Evolutionary conservation across 192 early-diverging fungal genomes (phyloP), one percentile per base, ranked within the genome.

Genomic region (Coemansia sp.): DNA sequence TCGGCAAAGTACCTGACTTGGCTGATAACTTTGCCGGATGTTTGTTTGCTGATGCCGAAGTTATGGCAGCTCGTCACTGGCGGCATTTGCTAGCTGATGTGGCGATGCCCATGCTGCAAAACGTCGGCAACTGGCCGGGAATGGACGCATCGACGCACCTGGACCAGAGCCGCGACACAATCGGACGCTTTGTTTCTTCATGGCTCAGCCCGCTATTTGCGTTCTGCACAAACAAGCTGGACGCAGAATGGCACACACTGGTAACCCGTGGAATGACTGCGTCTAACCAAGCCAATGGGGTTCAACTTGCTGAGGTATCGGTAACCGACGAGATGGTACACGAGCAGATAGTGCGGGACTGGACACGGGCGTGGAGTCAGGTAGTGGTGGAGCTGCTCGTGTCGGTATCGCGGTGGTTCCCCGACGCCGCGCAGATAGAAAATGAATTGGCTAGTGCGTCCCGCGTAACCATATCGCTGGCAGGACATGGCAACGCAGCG

Each of bases 301-400:
- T 26, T 21, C 51, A 21, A 21, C 23, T 21, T 1, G 19, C 22
- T 23, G 51, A 56, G 29, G 19, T 16, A 16, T 52, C 63, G 25
- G 69, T 71, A 1, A 59, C 55, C 23, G 66, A 62, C 41, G 77
- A 69, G 21, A 71, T 80, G 47, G 63, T 74, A 3, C 72, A 57
- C 11, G 77, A 80, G 11, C 66, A 62, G 41, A 14, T 68, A 17
- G 48, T 80, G 14, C 72, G 77, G 19, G 72, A 71, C 59, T 74
- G 77, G 72, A 74, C 77, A 12, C 68, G 72, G 3, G 64, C 77
- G 4, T 80, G 72, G 72, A 61, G 65, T 62, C 68, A 62, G 53
- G 27, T 73, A 0, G 29, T 74, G 7, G 38, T 43, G 4, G 72
- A 68, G 4, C 43, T 80, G 6, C 55, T 80, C 21, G 47, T 35